Evolutionary conservation across 306 rosid species (phyloP), one percentile per base, ranked within the genome.

Genomic region (Castanea mollissima): DNA sequence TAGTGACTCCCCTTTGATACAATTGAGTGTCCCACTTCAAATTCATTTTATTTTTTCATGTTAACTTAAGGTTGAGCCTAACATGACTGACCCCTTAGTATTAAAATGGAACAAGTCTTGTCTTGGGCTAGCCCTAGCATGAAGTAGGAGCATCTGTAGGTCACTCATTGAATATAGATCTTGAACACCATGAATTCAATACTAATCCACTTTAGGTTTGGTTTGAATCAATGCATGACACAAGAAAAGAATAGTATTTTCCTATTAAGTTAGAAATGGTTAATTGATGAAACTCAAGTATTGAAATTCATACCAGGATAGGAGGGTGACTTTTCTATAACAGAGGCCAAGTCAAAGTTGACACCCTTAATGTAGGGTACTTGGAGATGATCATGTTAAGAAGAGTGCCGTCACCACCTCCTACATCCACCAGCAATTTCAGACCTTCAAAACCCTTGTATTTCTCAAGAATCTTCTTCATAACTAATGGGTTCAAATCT

Each of bases 271-370:
- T 7, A 27, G 25, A 11, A 59, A 20, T 15, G 18, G 32, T 32
- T 64, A 64, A 0, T 6, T 32, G 46, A 74, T 14, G 12, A 31
- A 72, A 72, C 32, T 14, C 21, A 16, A 80, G 19, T 23, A 49
- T 14, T 46, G 55, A 8, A 57, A 31, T 44, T 59, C 69, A 56
- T 69, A 83, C 78, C 54, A 4, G 78, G 73, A 76, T 71, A 57
- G 51, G 54, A 20, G 54, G 87, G 63, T 15, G 74, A 76, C 2
- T 57, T 80, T 5, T 73, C 74, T 7, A 73, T 18, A 19, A 84
- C 34, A 6, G 73, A 7, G 49, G 84, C 25, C 73, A 84, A 73
- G 69, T 80, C 87, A 76, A 57, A 84, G 87, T 80, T 76, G 79
- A 76, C 69, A 46, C 76, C 82, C 69, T 64, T 76, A 67, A 76